These are phyloP conservation scores for maize (Zea mays) DNA, from an alignment of 176 grass and related monocot genomes.

Conservation along the genomic window DNA sequence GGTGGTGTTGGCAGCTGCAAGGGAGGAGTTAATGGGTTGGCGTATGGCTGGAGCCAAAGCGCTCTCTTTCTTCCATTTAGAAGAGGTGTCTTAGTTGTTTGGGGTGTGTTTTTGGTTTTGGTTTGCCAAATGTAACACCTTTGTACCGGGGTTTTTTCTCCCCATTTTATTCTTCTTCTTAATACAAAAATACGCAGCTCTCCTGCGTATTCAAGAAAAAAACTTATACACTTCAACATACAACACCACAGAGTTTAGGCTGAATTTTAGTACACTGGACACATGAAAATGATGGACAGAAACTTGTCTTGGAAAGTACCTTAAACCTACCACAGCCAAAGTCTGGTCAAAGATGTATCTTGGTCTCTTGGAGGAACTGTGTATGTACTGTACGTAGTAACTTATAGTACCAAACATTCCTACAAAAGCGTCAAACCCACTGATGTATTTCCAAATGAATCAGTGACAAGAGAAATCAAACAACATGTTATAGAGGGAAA, in stretches of 20 bases:
- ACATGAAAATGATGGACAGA: neutral
- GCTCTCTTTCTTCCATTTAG: no score
- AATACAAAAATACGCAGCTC: no score
- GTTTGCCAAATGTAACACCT: no score
- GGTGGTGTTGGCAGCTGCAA: no score
- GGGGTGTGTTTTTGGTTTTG: no score
- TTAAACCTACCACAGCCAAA: neutral
- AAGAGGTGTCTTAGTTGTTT: no score
- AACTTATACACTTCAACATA: neutral
- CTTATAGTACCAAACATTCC: neutral
- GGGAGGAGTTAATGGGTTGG: no score
- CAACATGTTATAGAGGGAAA: conserved; percentile 12
- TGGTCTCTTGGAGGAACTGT: neutral
- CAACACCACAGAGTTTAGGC: neutral
- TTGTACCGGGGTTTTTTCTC: no score
- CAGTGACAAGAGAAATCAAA: neutral
- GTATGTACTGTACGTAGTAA: neutral
- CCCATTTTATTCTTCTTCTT: no score
- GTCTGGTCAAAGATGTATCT: neutral
- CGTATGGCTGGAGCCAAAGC: no score
- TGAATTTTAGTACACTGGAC: neutral
- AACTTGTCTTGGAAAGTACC: neutral
- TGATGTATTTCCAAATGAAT: conserved; percentile 6
- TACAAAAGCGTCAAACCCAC: conserved; percentile 13
- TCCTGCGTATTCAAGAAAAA: no score